Percentiles rank a stretch among this genome's conserved stretches.
These are phyloP conservation scores for Talaromyces piceae DNA, from an alignment of 2,329 filamentous ascomycete species.

Conservation along the genomic window DNA sequence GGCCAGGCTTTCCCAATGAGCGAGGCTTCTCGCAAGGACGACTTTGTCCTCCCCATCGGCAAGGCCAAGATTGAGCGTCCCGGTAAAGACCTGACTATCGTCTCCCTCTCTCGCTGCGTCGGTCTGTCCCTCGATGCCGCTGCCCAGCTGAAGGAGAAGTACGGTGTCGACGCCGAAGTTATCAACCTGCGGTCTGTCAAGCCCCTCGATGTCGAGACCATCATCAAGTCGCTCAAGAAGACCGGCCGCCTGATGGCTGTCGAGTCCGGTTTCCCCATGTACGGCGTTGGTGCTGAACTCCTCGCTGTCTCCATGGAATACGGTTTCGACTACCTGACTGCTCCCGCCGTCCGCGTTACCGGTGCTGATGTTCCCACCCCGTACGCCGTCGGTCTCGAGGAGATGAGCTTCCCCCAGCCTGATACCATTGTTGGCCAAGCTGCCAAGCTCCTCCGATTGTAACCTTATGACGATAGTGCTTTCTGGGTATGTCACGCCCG, in stretches of 20 bases:
- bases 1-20: constrained; percentile 95
- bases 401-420: constrained; percentile 92
- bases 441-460: constrained; percentile 79
- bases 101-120: constrained; percentile 89
- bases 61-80: constrained; percentile 98
- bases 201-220: constrained; percentile 89
- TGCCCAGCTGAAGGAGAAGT: constrained; percentile 88
- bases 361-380: constrained; percentile 96
- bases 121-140: constrained; percentile 85
- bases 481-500: constrained; percentile 10
- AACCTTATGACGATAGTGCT: constrained; percentile 27
- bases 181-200: constrained; percentile 98
- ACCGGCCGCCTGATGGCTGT: constrained; percentile 84
- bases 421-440: constrained; percentile 78
- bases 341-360: constrained; percentile 86
- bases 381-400: constrained; percentile 86
- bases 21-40: constrained; percentile 87
- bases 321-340: constrained; percentile 93
- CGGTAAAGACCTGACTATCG: constrained; percentile 93
- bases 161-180: constrained; percentile 91
- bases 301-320: constrained; percentile 95
- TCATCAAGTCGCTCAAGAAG: constrained; percentile 98
- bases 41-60: constrained; percentile 95
- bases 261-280: constrained; percentile 93
- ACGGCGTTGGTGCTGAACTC: constrained; percentile 87